These are phyloP conservation scores for Penicillium sp. DNA, from an alignment of 2,329 filamentous ascomycete genomes.

Conservation along the genomic window DNA sequence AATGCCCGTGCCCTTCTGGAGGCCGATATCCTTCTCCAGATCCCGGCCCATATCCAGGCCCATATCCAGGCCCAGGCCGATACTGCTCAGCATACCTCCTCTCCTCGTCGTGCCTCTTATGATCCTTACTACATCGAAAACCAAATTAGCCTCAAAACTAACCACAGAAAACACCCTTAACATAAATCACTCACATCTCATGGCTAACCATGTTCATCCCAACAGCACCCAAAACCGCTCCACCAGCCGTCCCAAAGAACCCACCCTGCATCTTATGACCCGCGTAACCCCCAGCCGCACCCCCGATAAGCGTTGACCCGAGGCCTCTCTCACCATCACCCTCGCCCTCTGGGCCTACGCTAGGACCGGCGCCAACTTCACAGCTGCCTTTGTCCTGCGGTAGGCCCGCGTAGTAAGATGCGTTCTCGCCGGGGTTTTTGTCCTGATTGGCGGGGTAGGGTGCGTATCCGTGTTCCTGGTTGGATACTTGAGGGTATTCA, in stretches of 20 bases:
- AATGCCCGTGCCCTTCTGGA: neutral
- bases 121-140: conserved; percentile 7
- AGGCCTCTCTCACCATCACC: conserved; percentile 21
- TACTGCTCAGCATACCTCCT: conserved; percentile 1
- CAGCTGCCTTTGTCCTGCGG: neutral
- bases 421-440: neutral
- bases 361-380: conserved; percentile 18
- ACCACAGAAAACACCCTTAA: neutral
- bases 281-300: conserved; percentile 19
- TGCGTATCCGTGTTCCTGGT: neutral
- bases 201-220: conserved; percentile 20
- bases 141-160: too few species aligned
- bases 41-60: too few species aligned
- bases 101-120: conserved; percentile 18
- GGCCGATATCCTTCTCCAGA: too few species aligned
- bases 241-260: conserved; percentile 16
- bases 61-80: too few species aligned
- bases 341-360: conserved; percentile 14
- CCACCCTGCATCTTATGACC: conserved; percentile 20
- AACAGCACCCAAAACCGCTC: conserved; percentile 19
- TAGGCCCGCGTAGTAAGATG: neutral
- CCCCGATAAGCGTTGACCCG: conserved; percentile 19
- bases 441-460: neutral
- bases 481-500: neutral
- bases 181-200: conserved; percentile 15